Percentiles rank a stretch among this genome's conserved stretches.
These are phyloP conservation scores for Colletotrichum somersetense DNA, from an alignment of 2,329 filamentous ascomycete species.

Conservation along the genomic window DNA sequence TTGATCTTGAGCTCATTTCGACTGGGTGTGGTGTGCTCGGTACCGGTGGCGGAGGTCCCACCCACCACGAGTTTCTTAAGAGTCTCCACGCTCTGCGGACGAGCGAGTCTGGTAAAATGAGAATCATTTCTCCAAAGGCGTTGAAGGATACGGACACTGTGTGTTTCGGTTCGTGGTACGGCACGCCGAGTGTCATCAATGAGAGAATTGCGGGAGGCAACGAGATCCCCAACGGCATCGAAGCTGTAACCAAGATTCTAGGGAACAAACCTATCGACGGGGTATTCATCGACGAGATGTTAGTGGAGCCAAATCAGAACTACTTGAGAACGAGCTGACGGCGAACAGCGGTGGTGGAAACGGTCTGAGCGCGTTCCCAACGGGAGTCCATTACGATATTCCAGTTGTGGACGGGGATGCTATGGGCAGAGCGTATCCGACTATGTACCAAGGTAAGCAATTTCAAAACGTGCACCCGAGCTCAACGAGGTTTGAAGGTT, in stretches of 20 bases:
- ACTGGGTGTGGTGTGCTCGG: slow-evolving; percentile 46
- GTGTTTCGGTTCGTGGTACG: slow-evolving; percentile 60
- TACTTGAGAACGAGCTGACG: slow-evolving; percentile 16
- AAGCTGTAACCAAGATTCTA: slow-evolving; percentile 51
- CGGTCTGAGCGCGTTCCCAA: slow-evolving; percentile 52
- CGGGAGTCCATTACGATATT: slow-evolving; percentile 52
- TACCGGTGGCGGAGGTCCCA: slow-evolving; percentile 44
- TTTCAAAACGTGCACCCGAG: slow-evolving; percentile 46
- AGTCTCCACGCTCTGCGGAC: slow-evolving; percentile 40
- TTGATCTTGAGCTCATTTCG: slow-evolving; percentile 44
- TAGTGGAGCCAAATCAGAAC: slow-evolving; percentile 34
- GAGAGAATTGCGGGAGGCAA: slow-evolving; percentile 47
- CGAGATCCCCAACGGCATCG: slow-evolving; percentile 54
- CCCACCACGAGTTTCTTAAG: slow-evolving; percentile 44
- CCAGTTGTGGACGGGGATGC: slow-evolving; percentile 54
- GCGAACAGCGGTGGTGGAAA: slow-evolving; percentile 58
- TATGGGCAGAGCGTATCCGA: slow-evolving; percentile 56
- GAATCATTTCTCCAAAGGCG: slow-evolving; percentile 54
- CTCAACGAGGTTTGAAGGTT: slow-evolving; percentile 1
- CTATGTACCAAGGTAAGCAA: slow-evolving; percentile 46
- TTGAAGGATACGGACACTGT: slow-evolving; percentile 55
- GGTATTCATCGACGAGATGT: slow-evolving; percentile 55
- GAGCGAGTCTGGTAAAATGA: slow-evolving; percentile 41
- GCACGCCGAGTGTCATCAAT: slow-evolving; percentile 53
- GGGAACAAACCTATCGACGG: slow-evolving; percentile 51